These are phyloP conservation scores for Alternaria angustiovoidea DNA, from an alignment of 2,329 filamentous ascomycete genomes.

Conservation along the genomic window DNA sequence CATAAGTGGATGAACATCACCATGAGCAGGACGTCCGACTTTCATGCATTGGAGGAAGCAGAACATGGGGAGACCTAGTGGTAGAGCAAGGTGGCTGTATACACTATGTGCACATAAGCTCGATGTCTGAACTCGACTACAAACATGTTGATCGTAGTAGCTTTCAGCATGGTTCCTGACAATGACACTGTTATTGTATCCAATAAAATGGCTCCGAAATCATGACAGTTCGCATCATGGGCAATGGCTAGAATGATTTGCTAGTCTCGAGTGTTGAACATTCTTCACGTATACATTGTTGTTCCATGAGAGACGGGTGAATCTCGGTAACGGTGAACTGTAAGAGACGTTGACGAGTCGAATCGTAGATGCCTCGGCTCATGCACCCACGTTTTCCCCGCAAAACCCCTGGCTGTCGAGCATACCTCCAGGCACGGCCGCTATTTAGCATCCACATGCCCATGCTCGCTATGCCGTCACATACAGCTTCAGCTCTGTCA, in stretches of 20 bases:
- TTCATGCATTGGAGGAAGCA: background rate
- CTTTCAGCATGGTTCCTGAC: background rate
- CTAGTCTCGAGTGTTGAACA: background rate
- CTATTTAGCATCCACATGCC: conserved; percentile 39
- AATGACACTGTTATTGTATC: background rate
- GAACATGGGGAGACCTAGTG: background rate
- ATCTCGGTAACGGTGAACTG: background rate
- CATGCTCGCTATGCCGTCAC: conserved; percentile 28
- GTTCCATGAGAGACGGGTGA: background rate
- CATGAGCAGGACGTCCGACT: background rate
- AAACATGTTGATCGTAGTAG: background rate
- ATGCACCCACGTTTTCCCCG: conserved; percentile 22
- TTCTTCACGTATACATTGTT: background rate
- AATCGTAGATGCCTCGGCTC: conserved; percentile 30
- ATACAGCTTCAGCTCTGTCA: conserved; percentile 1
- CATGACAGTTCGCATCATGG: background rate
- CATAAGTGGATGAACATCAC: background rate
- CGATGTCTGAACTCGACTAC: background rate
- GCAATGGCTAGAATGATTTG: background rate
- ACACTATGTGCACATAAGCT: background rate
- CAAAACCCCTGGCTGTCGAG: conserved; percentile 24
- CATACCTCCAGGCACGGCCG: conserved; percentile 17
- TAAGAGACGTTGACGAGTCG: conserved; percentile 20
- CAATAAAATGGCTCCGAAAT: background rate
- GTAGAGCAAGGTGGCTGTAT: background rate